phyloP scores from a whole-genome alignment of 225 moss, liverwort and hornwort genomes.

The Rhytidiadelphus loreus region DNA sequence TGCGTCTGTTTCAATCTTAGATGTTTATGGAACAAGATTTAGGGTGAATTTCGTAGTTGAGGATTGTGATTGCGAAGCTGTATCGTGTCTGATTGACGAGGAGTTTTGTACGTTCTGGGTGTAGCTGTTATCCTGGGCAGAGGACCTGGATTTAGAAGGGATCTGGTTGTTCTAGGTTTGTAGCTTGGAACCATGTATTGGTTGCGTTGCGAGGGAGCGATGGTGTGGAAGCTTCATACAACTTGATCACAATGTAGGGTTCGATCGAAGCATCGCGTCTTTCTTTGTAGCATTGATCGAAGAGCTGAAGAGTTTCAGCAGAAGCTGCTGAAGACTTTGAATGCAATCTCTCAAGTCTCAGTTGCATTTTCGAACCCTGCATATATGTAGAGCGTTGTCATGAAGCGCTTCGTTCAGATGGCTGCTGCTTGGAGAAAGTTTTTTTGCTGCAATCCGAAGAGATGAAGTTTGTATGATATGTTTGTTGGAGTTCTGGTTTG shows the following conservation, averaged over 20 bases:
- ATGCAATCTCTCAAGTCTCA: not conserved
- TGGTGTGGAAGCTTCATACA: not conserved
- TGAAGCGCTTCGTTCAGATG: not conserved
- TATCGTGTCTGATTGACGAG: not conserved
- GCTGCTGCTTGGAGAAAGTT: not conserved
- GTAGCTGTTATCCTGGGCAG: not conserved
- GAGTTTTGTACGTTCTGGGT: not conserved
- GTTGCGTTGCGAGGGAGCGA: not conserved
- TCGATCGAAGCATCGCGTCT: not conserved
- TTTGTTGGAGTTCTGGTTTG: not conserved
- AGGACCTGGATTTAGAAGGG: not conserved
- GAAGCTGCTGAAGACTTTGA: not conserved
- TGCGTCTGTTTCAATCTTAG: not conserved
- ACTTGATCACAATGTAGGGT: not conserved
- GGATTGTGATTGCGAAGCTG: not conserved
- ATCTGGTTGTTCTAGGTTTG: not conserved
- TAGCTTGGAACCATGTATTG: not conserved
- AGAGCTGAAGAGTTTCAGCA: not conserved
- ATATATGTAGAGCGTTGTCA: not conserved
- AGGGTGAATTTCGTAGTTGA: not conserved
- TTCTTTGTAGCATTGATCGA: not conserved
- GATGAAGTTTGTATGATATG: not conserved
- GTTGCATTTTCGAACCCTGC: not conserved
- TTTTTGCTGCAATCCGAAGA: not conserved
- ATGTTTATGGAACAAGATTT: too few relatives aligned